Percentiles rank a stretch among this genome's conserved stretches.
phyloP scores from a whole-genome alignment of 1,284 basidiomycete genomes.

The Cerrena zonata region DNA sequence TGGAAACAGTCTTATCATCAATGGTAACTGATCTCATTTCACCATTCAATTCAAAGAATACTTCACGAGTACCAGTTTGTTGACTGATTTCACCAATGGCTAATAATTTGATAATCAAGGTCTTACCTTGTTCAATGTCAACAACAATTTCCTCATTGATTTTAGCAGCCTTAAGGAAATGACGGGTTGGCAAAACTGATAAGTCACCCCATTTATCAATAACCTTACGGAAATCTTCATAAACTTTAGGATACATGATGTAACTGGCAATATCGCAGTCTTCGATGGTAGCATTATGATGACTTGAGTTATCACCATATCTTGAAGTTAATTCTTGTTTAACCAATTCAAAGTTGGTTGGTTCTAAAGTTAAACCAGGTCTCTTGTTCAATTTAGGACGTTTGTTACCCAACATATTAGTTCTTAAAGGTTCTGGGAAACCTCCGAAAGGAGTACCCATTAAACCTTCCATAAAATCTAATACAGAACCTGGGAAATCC shows the following conservation, averaged over 20 bases:
- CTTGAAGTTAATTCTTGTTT: constrained; percentile 88
- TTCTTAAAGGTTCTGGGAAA: constrained; percentile 94
- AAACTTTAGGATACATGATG: constrained; percentile 59
- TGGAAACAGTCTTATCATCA: constrained; percentile 92
- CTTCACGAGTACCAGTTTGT: constrained; percentile 87
- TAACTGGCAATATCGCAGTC: constrained; percentile 6
- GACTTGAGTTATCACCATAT: constrained; percentile 91
- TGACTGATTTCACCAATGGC: constrained; percentile 91
- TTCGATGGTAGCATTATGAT: constrained; percentile 58
- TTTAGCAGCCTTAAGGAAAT: constrained; percentile 90
- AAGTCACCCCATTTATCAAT: constrained; percentile 94
- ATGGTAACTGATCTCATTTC: constrained; percentile 48
- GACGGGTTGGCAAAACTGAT: constrained; percentile 92
- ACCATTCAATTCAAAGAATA: constrained; percentile 98
- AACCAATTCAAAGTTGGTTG: constrained; percentile 93
- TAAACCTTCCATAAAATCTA: constrained; percentile 97
- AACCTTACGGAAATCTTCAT: constrained; percentile 95
- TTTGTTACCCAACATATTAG: constrained; percentile 89
- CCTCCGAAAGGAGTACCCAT: constrained; percentile 95
- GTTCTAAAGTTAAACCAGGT: constrained; percentile 82
- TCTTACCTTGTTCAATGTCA: constrained; percentile 95
- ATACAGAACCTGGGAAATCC: constrained; percentile 95
- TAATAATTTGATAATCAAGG: constrained; percentile 91
- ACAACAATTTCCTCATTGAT: constrained; percentile 95
- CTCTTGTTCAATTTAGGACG: constrained; percentile 88